Base-by-base conservation (phyloP, 1,284 basidiomycete genomes). In the Agroathelia rolfsii region DNA sequence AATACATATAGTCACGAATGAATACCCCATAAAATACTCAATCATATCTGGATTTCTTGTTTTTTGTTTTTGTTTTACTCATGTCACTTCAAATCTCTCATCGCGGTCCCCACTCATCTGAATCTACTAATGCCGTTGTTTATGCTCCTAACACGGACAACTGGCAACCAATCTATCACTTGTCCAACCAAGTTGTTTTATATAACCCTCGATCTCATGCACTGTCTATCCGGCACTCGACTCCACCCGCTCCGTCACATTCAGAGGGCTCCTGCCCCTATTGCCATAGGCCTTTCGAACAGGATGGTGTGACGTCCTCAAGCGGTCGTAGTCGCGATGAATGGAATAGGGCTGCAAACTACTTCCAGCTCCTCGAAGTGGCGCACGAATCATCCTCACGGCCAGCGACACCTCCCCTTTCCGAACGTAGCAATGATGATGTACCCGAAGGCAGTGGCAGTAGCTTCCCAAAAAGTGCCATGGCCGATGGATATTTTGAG, bases 121-220 rank as follows among this genome's bases (percentile, higher is more conserved):
- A n/a, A n/a, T n/a, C n/a, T n/a, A n/a, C n/a, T n/a, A n/a, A n/a
- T n/a, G n/a, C 22, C 22, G 22, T 56, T 12, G 40, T 52, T 0
- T 33, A 58, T 5, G 39, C 42, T 11, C 51, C 49, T 15, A 15
- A 30, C 1, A 52, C 45, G 3, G 49, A 42, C 3, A 56, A 59
- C 34, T 84, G 81, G 80, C 76, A 69, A 34, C 72, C 79, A 3
- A 81, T 85, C 40, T 62, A 83, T 14, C 81, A 82, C 34, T 72
- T 74, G 4, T 78, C 83, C 0, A 83, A 87, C 53, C 86, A 90
- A 50, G 76, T 92, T 34, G 87, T 93, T 17, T 67, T 92, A 12
- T 93, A 92, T 58, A 86, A 92, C 49, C 76, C 87, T 0, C 78
- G 72, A 1, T 88, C 83, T 0, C 86, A 92, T 51, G 87, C 85